phyloP scores from a whole-genome alignment of 2,329 filamentous ascomycete species.

The Sclerotinia minor region DNA sequence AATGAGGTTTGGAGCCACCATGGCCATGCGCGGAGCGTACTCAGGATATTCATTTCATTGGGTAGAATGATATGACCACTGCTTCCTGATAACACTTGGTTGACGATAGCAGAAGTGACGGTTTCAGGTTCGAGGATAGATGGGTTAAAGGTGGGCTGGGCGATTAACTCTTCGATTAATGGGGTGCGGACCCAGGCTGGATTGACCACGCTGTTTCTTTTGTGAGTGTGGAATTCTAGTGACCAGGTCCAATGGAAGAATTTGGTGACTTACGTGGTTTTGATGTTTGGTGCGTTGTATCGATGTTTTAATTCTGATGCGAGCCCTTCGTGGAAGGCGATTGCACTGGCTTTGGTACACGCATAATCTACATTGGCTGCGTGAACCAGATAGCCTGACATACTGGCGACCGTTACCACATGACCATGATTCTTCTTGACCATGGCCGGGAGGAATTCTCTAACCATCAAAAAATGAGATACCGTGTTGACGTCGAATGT shows the following conservation, averaged over 20 bases:
- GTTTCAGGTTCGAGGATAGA: constrained; percentile 58
- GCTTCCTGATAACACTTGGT: constrained; percentile 56
- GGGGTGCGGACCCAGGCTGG: constrained; percentile 61
- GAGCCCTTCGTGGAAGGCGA: constrained; percentile 68
- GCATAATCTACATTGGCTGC: constrained; percentile 59
- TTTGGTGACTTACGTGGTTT: constrained; percentile 43
- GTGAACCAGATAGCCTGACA: constrained; percentile 33
- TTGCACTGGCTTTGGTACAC: constrained; percentile 64
- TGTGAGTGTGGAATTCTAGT: constrained; percentile 13
- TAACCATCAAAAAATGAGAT: constrained; percentile 62
- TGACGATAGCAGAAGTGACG: constrained; percentile 61
- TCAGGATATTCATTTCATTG: constrained; percentile 27
- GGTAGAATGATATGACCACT: constrained; percentile 57
- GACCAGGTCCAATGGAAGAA: background rate
- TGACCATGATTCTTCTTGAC: constrained; percentile 66
- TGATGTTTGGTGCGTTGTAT: constrained; percentile 63
- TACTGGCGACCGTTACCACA: constrained; percentile 66
- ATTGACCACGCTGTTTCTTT: constrained; percentile 54
- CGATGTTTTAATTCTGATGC: constrained; percentile 55
- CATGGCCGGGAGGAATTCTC: constrained; percentile 68
- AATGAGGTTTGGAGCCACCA: constrained; percentile 34
- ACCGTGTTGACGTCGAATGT: constrained; percentile 72
- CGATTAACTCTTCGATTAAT: constrained; percentile 55
- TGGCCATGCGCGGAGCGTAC: constrained; percentile 37
- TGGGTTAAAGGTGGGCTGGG: constrained; percentile 50